phyloP scores from a whole-genome alignment of 2,329 filamentous ascomycete genomes.

The Penicillium sp. region DNA sequence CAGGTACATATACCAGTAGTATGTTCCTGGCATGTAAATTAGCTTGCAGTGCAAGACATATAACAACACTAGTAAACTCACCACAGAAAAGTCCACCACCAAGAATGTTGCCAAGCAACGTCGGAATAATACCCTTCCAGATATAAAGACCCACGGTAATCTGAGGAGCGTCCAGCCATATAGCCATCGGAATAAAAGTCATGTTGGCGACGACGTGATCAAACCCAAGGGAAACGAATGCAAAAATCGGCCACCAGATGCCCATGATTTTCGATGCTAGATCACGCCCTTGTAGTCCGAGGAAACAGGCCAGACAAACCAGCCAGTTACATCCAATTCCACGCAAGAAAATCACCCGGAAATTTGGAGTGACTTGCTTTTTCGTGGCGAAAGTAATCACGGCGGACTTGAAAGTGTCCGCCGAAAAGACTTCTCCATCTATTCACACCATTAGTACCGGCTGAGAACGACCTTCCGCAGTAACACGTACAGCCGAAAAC shows the following conservation, averaged over 20 bases:
- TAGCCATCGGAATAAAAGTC: constrained; percentile 50
- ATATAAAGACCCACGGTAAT: constrained; percentile 50
- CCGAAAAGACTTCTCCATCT: constrained; percentile 46
- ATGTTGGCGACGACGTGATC: constrained; percentile 56
- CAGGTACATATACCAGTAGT: constrained; percentile 48
- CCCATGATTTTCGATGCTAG: constrained; percentile 50
- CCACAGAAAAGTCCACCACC: constrained; percentile 51
- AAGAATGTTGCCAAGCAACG: constrained; percentile 50
- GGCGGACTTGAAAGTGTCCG: constrained; percentile 42
- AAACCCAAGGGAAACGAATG: constrained; percentile 50
- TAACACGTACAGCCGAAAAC: constrained; percentile 44
- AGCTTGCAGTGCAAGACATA: not conserved
- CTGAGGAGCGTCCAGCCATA: constrained; percentile 44
- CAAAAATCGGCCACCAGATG: constrained; percentile 54
- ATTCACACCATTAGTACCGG: not conserved
- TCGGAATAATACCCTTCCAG: constrained; percentile 54
- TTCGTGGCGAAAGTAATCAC: constrained; percentile 44
- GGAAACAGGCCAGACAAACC: constrained; percentile 49
- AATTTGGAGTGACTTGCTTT: constrained; percentile 47
- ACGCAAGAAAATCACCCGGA: constrained; percentile 51
- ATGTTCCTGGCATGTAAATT: constrained; percentile 23
- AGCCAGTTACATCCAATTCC: constrained; percentile 56
- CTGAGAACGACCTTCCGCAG: not conserved
- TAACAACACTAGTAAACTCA: constrained; percentile 7
- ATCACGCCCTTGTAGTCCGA: constrained; percentile 45